phyloP scores from a whole-genome alignment of 305 asterid species.

The Fraxinus nigra region DNA sequence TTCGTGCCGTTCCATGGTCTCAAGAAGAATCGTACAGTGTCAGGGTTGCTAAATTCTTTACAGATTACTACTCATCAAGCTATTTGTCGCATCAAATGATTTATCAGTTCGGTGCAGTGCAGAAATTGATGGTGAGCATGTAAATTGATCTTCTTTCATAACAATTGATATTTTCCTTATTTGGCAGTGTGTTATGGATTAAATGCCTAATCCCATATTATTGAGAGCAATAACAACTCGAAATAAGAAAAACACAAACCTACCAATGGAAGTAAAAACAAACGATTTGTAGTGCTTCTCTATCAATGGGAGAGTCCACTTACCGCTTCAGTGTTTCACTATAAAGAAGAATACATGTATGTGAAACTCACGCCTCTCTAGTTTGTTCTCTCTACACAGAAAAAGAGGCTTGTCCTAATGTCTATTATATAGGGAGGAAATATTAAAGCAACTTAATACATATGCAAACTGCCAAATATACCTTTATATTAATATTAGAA shows the following conservation, averaged over 20 bases:
- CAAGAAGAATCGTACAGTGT: conserved; percentile 64
- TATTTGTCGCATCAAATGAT: conserved; percentile 88
- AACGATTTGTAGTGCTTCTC: background rate
- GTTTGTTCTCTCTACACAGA: background rate
- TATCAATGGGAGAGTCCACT: background rate
- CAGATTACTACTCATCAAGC: conserved; percentile 76
- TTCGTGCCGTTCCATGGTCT: conserved; percentile 92
- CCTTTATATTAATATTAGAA: background rate
- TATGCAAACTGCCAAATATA: background rate
- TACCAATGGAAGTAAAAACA: background rate
- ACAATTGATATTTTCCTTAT: background rate
- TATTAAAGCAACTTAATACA: background rate
- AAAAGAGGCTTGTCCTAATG: background rate
- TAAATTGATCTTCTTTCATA: background rate
- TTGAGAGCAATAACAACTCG: background rate
- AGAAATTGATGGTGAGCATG: conserved; percentile 79
- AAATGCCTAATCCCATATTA: background rate
- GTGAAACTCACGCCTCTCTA: background rate
- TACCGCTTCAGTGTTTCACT: background rate
- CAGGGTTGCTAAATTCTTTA: conserved; percentile 61
- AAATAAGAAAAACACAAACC: background rate
- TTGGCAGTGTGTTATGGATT: background rate
- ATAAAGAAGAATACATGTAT: background rate
- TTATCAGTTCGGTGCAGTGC: conserved; percentile 73
- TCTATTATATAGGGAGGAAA: background rate